A percentile compares a stretch with the other conserved stretches of the same genome.
Conservation (phyloP, 1,284 basidiomycete genomes). For the Melampsora larici-populina region DNA sequence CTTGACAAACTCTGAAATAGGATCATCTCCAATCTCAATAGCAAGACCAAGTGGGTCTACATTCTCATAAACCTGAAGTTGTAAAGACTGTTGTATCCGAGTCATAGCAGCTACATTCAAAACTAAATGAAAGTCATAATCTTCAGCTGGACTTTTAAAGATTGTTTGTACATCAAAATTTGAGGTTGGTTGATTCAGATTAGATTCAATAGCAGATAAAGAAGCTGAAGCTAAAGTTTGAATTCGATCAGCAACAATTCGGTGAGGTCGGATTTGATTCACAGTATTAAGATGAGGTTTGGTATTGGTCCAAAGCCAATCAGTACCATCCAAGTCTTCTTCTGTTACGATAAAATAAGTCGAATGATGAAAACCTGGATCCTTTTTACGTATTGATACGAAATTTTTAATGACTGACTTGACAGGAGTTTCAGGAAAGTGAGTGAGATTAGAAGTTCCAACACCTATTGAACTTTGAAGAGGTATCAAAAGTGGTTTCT, state of each 20-base stretch:
- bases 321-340: constrained; percentile 67
- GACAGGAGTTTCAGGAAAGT: constrained; percentile 58
- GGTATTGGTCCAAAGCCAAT: constrained; percentile 70
- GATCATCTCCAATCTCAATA: constrained; percentile 37
- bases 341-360: constrained; percentile 82
- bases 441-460: constrained; percentile 49
- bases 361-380: constrained; percentile 57
- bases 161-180: constrained; percentile 11
- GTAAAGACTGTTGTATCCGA: constrained; percentile 34
- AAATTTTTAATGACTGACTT: constrained; percentile 62
- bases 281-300: constrained; percentile 19
- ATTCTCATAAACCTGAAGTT: not conserved
- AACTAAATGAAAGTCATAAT: constrained; percentile 40
- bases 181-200: not conserved
- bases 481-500: constrained; percentile 59
- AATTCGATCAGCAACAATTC: constrained; percentile 31
- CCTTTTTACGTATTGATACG: constrained; percentile 53
- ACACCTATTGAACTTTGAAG: constrained; percentile 54
- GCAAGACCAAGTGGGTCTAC: not conserved
- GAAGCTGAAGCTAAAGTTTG: constrained; percentile 31
- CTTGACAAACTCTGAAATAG: constrained; percentile 30
- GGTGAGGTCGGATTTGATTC: constrained; percentile 2
- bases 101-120: constrained; percentile 23
- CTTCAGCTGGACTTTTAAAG: constrained; percentile 32
- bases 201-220: constrained; percentile 12